Evolutionary conservation across 2,329 filamentous ascomycete genomes (phyloP), one percentile per base, ranked within the genome.

Genomic region (Alternaria sp.): DNA sequence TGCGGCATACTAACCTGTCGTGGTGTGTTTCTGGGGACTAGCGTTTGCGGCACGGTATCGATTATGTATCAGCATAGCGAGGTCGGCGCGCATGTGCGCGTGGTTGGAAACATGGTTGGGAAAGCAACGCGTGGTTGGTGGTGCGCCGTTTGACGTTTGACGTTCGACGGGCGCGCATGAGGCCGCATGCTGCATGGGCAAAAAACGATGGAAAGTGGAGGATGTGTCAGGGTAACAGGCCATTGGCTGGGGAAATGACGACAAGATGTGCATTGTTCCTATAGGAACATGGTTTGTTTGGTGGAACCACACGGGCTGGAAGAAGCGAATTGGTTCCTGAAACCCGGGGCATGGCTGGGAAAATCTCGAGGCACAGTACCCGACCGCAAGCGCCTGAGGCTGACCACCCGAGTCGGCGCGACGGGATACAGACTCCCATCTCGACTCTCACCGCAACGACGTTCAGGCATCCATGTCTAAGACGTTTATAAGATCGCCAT

Each of bases 201-300:
- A 53, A 52, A 32, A 28, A 46, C 26, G 40, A 53, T n/a, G 21
- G 30, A 43, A 52, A 53, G 30, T 52, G 49, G 62, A 62, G 49
- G 63, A 53, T 25, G 40, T 46, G 47, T 32, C 28, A 36, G 57
- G 40, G 54, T 13, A 43, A 47, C 15, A 28, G 45, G 43, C 36
- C 36, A 25, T 56, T 19, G 52, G 52, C 36, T 36, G 54, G 61
- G 32, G 57, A 56, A 49, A 65, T 67, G 61, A 65, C 66, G 60
- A 63, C 56, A 44, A 57, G 28, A 63, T 52, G 50, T 50, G 56
- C 56, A 45, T 62, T 59, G 67, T 68, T 67, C 59, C 66, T 66
- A 63, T 54, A 63, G 63, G 61, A 67, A 68, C 67, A 26, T 56
- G 57, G 25, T 59, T 55, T 46, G 56, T 28, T 51, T 56, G 30